These are phyloP conservation scores for Mycena rosella DNA, from an alignment of 768 basidiomycete genomes.

Conservation along the genomic window DNA sequence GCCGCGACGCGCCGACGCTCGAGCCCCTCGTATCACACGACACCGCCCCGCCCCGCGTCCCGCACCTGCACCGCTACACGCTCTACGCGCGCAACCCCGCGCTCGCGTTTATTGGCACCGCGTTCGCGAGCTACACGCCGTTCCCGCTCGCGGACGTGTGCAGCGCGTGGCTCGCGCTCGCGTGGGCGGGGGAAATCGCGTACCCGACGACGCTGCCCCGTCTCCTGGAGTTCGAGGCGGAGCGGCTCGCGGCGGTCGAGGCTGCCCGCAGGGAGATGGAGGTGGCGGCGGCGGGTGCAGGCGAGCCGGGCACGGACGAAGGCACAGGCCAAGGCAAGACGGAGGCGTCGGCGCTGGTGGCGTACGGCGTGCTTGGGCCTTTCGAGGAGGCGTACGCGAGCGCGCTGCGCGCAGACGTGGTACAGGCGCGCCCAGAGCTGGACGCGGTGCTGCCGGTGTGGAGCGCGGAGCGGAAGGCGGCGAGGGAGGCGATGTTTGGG, in stretches of 20 bases:
- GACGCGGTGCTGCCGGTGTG: constrained; percentile 23
- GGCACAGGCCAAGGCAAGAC: too few species aligned
- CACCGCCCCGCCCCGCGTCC: constrained; percentile 53
- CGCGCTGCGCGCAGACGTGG: constrained; percentile 24
- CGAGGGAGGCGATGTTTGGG: constrained; percentile 28
- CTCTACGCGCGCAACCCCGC: constrained; percentile 61
- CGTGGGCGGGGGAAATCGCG: constrained; percentile 39
- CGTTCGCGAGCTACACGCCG: constrained; percentile 60
- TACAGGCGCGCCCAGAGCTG: constrained; percentile 23
- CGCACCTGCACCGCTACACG: constrained; percentile 58
- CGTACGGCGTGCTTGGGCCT: constrained; percentile 30
- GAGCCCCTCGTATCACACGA: constrained; percentile 44
- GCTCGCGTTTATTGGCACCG: constrained; percentile 60
- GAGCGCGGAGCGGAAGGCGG: constrained; percentile 22
- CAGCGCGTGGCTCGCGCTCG: constrained; percentile 62
- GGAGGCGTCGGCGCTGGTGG: constrained; percentile 21
- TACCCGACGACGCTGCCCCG: constrained; percentile 33
- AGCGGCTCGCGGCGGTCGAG: constrained; percentile 39
- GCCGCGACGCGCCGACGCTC: constrained; percentile 1
- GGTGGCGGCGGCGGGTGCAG: too few species aligned
- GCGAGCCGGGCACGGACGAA: too few species aligned
- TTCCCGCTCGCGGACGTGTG: constrained; percentile 62
- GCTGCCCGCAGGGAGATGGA: too few species aligned
- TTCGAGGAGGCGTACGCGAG: constrained; percentile 25
- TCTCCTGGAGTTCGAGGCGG: constrained; percentile 43